Conservation (phyloP, 306 rosid genomes). For the Gillenia trifoliata region DNA sequence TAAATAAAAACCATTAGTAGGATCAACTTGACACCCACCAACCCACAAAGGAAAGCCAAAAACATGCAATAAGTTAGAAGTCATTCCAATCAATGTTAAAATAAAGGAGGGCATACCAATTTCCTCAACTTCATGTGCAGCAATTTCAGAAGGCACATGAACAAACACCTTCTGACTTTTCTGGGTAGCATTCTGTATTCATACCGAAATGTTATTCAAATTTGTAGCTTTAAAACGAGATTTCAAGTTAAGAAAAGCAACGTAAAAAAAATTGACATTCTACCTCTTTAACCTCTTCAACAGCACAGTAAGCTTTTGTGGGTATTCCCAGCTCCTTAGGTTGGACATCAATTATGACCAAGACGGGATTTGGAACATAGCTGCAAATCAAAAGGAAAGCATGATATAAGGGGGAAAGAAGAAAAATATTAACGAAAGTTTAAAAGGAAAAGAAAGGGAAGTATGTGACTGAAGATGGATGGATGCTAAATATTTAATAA, state of each 20-base stretch:
- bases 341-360: slow-evolving; percentile 82
- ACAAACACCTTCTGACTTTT: slow-evolving; percentile 84
- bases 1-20: not conserved
- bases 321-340: slow-evolving; percentile 88
- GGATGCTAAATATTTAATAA: not conserved
- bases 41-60: not conserved
- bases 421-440: not conserved
- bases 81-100: not conserved
- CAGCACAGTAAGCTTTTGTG: slow-evolving; percentile 75
- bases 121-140: slow-evolving; percentile 90
- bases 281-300: slow-evolving; percentile 90
- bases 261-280: not conserved
- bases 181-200: slow-evolving; percentile 71
- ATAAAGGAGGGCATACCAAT: slow-evolving; percentile 38
- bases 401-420: not conserved
- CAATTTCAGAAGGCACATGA: slow-evolving; percentile 75
- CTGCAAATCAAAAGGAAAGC: slow-evolving; percentile 22
- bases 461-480: too few relatives aligned
- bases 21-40: not conserved
- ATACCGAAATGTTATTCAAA: slow-evolving; percentile 14
- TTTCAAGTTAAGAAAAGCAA: not conserved
- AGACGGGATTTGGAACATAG: slow-evolving; percentile 73
- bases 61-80: not conserved
- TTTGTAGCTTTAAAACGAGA: not conserved
- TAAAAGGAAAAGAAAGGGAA: too few relatives aligned